A percentile compares a stretch with the other conserved stretches of the same genome.
phyloP scores from a whole-genome alignment of 1,139 yeast species.

The Geotrichum phurueaensis region DNA sequence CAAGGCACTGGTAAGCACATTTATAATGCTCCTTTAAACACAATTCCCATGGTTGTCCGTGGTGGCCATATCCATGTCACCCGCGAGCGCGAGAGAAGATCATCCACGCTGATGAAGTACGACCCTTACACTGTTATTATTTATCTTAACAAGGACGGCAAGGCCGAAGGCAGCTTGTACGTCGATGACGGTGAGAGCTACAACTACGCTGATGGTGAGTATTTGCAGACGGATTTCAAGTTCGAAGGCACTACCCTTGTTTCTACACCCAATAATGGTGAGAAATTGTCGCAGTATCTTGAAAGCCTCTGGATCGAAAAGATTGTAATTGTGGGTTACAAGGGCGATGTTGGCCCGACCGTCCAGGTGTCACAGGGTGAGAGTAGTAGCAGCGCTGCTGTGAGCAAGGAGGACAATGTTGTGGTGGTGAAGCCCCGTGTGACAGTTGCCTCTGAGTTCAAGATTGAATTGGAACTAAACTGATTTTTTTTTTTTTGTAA shows the following conservation, averaged over 20 bases:
- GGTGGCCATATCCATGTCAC: conserved; percentile 73
- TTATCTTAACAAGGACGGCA: conserved; percentile 47
- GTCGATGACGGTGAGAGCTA: conserved; percentile 81
- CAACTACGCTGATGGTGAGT: conserved; percentile 49
- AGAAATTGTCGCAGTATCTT: conserved; percentile 7
- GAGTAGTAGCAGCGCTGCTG: neutral
- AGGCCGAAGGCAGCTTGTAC: conserved; percentile 56
- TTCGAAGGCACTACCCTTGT: conserved; percentile 16
- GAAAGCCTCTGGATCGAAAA: conserved; percentile 40
- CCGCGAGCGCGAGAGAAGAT: conserved; percentile 73
- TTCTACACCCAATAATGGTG: conserved; percentile 1
- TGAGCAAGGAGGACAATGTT: neutral
- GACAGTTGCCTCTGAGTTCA: neutral
- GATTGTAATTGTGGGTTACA: conserved; percentile 49
- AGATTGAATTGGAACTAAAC: neutral
- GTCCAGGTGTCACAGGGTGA: neutral
- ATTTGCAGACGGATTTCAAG: conserved; percentile 32
- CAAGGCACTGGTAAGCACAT: conserved; percentile 38
- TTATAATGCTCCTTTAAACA: conserved; percentile 49
- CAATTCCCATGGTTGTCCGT: conserved; percentile 65
- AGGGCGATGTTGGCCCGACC: neutral
- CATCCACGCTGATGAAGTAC: conserved; percentile 62
- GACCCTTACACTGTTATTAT: conserved; percentile 82
- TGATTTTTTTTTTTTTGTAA: neutral
- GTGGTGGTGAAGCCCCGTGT: neutral